These are phyloP conservation scores for Aureobasidium sp. DNA, from an alignment of 2,329 filamentous ascomycete species.

Conservation along the genomic window DNA sequence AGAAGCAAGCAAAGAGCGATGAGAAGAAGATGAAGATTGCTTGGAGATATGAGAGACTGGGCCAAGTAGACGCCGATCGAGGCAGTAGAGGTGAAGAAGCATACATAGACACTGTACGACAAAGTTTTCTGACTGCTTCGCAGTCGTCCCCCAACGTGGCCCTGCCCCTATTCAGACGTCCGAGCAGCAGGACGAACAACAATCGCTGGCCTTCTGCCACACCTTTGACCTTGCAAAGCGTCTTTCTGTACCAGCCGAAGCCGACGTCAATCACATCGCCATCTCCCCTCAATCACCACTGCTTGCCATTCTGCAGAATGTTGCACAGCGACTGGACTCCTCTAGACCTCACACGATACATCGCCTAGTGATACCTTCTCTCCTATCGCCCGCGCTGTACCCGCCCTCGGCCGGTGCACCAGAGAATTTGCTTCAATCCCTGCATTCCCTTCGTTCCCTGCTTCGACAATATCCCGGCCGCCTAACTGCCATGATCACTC, in stretches of 20 bases:
- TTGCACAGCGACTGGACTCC: conserved; percentile 50
- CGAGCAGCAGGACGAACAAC: conserved; percentile 20
- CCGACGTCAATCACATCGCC: conserved; percentile 41
- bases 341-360: conserved; percentile 61
- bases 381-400: conserved; percentile 84
- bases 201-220: conserved; percentile 40
- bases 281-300: conserved; percentile 61
- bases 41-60: conserved; percentile 87
- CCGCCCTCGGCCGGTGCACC: conserved; percentile 63
- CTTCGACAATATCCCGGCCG: conserved; percentile 60
- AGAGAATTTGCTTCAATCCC: conserved; percentile 66
- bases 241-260: conserved; percentile 35
- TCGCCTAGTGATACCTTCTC: conserved; percentile 73
- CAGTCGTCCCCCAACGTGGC: conserved; percentile 14
- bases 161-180: background rate
- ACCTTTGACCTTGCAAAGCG: conserved; percentile 48
- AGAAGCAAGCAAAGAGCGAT: conserved; percentile 35
- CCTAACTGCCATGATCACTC: conserved; percentile 64
- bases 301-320: conserved; percentile 53
- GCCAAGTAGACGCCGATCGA: conserved; percentile 52
- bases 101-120: conserved; percentile 9
- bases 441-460: conserved; percentile 70
- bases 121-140: conserved; percentile 13
- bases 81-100: conserved; percentile 52
- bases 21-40: conserved; percentile 94